Evolutionary conservation across 2,329 filamentous ascomycete genomes (phyloP).

Genomic region (Didymella keratinophila): DNA sequence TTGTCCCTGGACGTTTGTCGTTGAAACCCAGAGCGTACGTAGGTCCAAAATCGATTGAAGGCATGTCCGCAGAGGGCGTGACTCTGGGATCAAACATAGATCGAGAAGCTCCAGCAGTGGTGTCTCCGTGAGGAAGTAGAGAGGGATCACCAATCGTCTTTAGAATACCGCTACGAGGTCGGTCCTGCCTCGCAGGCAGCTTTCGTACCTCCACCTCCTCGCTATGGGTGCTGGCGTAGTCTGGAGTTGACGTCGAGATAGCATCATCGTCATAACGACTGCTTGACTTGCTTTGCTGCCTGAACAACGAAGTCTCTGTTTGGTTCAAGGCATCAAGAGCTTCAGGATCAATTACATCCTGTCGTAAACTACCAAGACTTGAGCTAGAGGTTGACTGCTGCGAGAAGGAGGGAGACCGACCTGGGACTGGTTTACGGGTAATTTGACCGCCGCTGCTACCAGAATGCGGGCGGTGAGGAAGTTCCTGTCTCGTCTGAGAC

Average conservation of each 20-base stretch:
- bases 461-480: conserved; percentile 36
- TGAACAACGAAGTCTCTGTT: conserved; percentile 34
- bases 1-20: conserved; percentile 63
- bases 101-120: conserved; percentile 10
- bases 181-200: conserved; percentile 64
- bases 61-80: conserved; percentile 63
- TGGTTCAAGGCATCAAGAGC: conserved; percentile 52
- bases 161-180: conserved; percentile 78
- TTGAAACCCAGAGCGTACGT: conserved; percentile 73
- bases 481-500: conserved; percentile 33
- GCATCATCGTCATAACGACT: conserved; percentile 70
- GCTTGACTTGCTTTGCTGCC: conserved; percentile 52
- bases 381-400: conserved; percentile 51
- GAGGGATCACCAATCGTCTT: conserved; percentile 73
- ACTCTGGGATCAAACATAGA: conserved; percentile 8
- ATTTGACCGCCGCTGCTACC: conserved; percentile 37
- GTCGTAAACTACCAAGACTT: conserved; percentile 55
- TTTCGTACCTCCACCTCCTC: conserved; percentile 50
- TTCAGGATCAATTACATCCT: conserved; percentile 55
- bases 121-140: conserved; percentile 51
- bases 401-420: conserved; percentile 51
- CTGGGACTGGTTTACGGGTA: conserved; percentile 53
- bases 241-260: conserved; percentile 71
- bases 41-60: conserved; percentile 83
- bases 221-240: conserved; percentile 75